phyloP scores from a whole-genome alignment of 139 green algal species.

The Tetratostichococcus sp. region DNA sequence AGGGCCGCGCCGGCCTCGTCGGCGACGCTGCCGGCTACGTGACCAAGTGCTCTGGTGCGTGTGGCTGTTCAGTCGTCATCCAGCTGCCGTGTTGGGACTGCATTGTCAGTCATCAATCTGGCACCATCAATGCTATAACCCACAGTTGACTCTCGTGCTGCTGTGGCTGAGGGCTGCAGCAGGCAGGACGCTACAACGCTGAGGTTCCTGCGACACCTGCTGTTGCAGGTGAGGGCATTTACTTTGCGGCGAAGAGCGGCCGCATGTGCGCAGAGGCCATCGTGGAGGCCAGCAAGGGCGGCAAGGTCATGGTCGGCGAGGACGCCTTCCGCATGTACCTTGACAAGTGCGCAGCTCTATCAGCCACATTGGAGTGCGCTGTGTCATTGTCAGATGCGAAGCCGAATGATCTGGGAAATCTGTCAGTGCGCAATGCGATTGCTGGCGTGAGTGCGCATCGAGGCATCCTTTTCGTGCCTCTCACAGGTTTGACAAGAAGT shows the following conservation, averaged over 20 bases:
- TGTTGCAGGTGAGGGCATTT: constrained; percentile 90
- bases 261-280: constrained; percentile 97
- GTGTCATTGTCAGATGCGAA: no score
- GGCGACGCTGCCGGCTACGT: constrained; percentile 83
- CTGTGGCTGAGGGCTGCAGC: no score
- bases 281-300: constrained; percentile 59
- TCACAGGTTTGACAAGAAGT: constrained; percentile 87
- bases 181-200: not conserved
- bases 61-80: no score
- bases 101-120: no score
- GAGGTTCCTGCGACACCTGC: not conserved
- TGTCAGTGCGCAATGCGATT: no score
- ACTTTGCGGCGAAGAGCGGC: constrained; percentile 98
- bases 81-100: no score
- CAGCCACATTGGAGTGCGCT: no score
- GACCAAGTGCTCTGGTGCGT: constrained; percentile 55
- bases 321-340: constrained; percentile 88
- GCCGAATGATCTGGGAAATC: no score
- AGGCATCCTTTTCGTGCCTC: no score
- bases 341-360: constrained; percentile 54
- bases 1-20: constrained; percentile 85
- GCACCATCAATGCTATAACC: no score
- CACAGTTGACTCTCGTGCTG: no score
- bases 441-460: no score
- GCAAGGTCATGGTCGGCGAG: constrained; percentile 84